Percentiles rank a stretch among this genome's conserved stretches.
Conservation (phyloP, 345 rosid genomes). For the Salix purpurea region DNA sequence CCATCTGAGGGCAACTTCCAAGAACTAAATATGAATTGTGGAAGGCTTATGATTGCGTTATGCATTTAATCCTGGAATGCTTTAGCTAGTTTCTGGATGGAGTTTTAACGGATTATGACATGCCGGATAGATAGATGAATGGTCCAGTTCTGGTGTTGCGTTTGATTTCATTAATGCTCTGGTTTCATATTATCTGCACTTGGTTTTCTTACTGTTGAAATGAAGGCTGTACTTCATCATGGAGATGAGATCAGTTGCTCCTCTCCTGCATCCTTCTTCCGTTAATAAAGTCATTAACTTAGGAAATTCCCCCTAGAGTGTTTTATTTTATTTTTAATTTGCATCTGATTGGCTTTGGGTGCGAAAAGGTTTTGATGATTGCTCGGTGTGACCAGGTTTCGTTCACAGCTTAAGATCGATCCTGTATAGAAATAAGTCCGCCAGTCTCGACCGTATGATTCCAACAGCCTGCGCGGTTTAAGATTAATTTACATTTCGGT, state of each 20-base stretch:
- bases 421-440: too few species aligned
- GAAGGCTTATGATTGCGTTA: conserved; percentile 31
- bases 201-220: conserved; percentile 18
- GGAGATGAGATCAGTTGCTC: neutral
- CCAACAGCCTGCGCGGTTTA: neutral
- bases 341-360: neutral
- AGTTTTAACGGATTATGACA: conserved; percentile 20
- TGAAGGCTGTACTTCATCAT: conserved; percentile 22
- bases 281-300: conserved; percentile 21
- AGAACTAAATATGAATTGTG: conserved; percentile 24
- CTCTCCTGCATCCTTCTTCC: neutral
- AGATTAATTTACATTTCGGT: neutral
- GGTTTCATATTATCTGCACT: conserved; percentile 22
- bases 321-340: neutral
- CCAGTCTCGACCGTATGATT: neutral
- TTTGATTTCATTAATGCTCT: conserved; percentile 21
- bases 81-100: conserved; percentile 30
- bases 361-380: neutral
- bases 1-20: conserved; percentile 9
- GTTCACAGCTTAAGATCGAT: neutral
- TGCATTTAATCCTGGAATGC: conserved; percentile 33
- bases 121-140: conserved; percentile 20
- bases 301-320: too few species aligned
- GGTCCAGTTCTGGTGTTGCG: conserved; percentile 22
- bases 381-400: neutral